Base-by-base conservation (phyloP, 139 green algal genomes). In the Microglena sp. region DNA sequence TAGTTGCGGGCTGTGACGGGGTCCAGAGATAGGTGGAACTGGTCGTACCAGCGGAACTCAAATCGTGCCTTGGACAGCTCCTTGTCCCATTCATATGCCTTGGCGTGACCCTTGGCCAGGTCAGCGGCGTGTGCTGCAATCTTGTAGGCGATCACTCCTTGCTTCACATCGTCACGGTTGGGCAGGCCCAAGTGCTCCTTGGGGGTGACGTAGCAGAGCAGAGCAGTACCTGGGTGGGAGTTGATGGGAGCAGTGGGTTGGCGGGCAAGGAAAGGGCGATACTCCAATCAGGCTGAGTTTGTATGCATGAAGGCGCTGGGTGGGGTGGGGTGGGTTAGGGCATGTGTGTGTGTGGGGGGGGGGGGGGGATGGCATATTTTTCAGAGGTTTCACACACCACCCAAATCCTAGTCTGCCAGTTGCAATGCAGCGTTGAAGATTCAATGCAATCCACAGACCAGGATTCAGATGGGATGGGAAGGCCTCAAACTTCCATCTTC, bases 111-210 rank as follows among this genome's bases (percentile, higher is more conserved):
- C 82, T 98, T 98, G 53, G 92, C 91, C 66, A 98, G 83, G 74
- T 98, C 92, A 6, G 92, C 84, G 24, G 92, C 88, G 69, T 98
- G 92, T 6, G 92, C 92, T 29, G 92, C 92, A 66, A 98, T 96
- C 84, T 97, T 97, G 84, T 98, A 98, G 0, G 92, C 84, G 60
- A 98, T 98, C 36, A 98, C 84, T 33, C 92, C 72, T 75, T 63
- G 61, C 73, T 81, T 81, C 33, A 81, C 74, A 40, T 81, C 74
- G 33, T 81, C 74, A 26, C 74, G 60, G 55, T 81, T 66, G 21
- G 92, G 92, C 76, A 98, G 84, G 8, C 92, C 92, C 74, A 98
- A 78, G 76, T 98, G 92, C 88, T 98, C 92, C 85, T 98, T 98
- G 11, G 92, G 92, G 0, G 92, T 98, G 54, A 98, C 92, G 76